Base-by-base conservation (phyloP, 1,139 yeast genomes). In the Blastobotrys niveus region DNA sequence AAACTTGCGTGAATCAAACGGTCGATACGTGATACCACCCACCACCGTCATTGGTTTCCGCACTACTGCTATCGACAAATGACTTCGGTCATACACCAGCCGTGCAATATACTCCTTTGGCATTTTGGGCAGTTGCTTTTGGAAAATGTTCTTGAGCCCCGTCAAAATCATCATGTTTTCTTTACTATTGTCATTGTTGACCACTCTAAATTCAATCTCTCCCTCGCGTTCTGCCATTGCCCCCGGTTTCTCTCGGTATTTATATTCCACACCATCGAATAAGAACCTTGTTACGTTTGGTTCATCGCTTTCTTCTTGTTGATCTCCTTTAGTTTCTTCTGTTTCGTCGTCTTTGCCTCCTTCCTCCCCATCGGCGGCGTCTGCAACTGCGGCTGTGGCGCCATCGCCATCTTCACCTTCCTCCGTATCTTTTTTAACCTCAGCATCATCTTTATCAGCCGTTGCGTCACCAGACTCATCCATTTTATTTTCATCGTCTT, bases 81-180 rank as follows among this genome's bases (percentile, higher is more conserved):
- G 99, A 32, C 93, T 82, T 54, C 96, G 70, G 63, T 93, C 99
- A 61, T 88, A 91, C 3, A 91, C 98, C 54, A 91, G 73, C 53
- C 98, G 71, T 2, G 96, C 88, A 60, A 91, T 91, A 65, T 93
- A 91, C 61, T 93, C 97, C 50, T 93, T 77, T 27, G 99, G 99
- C 99, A 91, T 91, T 64, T 91, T 91, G 3, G 99, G 99, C 53
- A 91, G 73, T 65, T 91, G 99, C 59, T 89, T 89, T 64, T 91
- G 98, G 64, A 93, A 91, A 57, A 91, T 91, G 64, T 91, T 91
- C 66, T 93, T 91, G 49, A 91, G 68, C 1, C 99, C 99, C 0
- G 97, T 91, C 54, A 91, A 70, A 38, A 93, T 91, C 72, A 93
- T 87, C 71, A 91, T 70, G 63, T 79, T 86, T 57, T 93, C 98